These are phyloP conservation scores for Trichosporon ovoides DNA, from an alignment of 1,284 basidiomycete genomes.

Conservation along the genomic window DNA sequence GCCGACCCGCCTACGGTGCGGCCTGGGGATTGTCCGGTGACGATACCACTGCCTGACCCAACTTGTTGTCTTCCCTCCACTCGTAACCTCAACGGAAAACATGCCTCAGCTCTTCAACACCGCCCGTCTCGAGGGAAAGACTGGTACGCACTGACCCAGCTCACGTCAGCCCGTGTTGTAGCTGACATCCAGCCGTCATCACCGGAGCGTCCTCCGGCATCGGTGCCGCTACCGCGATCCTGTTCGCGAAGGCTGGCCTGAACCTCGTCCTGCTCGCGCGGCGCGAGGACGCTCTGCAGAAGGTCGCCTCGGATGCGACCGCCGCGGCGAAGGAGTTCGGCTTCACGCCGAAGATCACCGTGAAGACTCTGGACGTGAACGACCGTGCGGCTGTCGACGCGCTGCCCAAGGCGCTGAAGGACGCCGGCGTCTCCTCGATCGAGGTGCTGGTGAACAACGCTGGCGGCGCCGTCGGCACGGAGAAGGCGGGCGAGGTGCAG, in stretches of 20 bases:
- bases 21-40: background rate
- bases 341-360: slow-evolving; percentile 19
- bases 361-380: slow-evolving; percentile 24
- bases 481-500: slow-evolving; percentile 24
- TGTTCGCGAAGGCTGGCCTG: slow-evolving; percentile 58
- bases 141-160: slow-evolving; percentile 16
- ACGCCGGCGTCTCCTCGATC: slow-evolving; percentile 11
- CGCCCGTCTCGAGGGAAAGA: slow-evolving; percentile 22
- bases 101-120: slow-evolving; percentile 24
- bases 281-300: slow-evolving; percentile 55
- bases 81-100: background rate
- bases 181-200: slow-evolving; percentile 31
- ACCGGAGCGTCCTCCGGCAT: slow-evolving; percentile 49
- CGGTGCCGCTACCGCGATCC: slow-evolving; percentile 49
- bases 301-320: slow-evolving; percentile 48
- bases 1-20: background rate
- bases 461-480: slow-evolving; percentile 22
- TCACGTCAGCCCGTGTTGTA: too few relatives aligned
- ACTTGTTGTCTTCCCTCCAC: background rate
- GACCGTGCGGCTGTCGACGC: slow-evolving; percentile 19
- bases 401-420: slow-evolving; percentile 14
- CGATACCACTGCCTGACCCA: background rate
- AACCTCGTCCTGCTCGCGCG: slow-evolving; percentile 58
- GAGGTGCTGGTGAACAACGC: slow-evolving; percentile 26
- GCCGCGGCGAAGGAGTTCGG: slow-evolving; percentile 20